Base-by-base conservation (phyloP, 257 asterid genomes). In the Nicotiana undulata region DNA sequence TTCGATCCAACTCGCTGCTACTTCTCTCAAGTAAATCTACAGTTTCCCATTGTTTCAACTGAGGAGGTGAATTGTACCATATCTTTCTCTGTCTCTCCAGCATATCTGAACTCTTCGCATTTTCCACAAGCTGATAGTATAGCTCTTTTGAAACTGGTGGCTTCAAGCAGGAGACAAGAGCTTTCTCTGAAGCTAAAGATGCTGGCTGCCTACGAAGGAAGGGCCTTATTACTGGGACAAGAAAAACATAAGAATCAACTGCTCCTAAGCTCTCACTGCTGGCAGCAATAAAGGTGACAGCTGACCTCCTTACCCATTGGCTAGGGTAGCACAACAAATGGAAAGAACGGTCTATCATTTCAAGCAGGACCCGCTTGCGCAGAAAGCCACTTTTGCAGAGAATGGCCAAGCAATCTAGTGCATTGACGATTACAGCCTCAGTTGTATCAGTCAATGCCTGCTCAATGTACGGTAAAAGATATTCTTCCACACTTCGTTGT, bases 401-500 rank as follows among this genome's bases (percentile, higher is more conserved):
- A 88, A 91, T 89, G 80, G 98, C 86, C 88, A 94, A 88, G 92
- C 99, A 96, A 85, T 94, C 98, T 84, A 96, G 87, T 53, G 97
- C 98, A 87, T 96, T 90, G 81, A 93, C 98, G 80, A 91, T 90
- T 74, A 96, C 99, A 46, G 97, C 89, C 85, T 94, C 99, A 59
- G 95, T 89, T 58, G 78, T 79, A 84, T 96, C 99, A 82, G 85
- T 92, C 83, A 96, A 89, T 22, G 99, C 98, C 88, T 96, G 99
- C 89, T 96, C 99, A 81, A 96, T 93, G 83, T 96, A 96, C 40
- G 99, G 99, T 74, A 96, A 87, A 59, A 96, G 98, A 86, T 96
- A 96, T 79, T 96, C 98, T 90, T 96, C 99, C 84, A 96, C 99
- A 85, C 99, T 96, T 81, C 98, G 90, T 78, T 94, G 93, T 51